Conservation (phyloP, 805 yeast genomes). For the Wickerhamomyces kurtzmanii region DNA sequence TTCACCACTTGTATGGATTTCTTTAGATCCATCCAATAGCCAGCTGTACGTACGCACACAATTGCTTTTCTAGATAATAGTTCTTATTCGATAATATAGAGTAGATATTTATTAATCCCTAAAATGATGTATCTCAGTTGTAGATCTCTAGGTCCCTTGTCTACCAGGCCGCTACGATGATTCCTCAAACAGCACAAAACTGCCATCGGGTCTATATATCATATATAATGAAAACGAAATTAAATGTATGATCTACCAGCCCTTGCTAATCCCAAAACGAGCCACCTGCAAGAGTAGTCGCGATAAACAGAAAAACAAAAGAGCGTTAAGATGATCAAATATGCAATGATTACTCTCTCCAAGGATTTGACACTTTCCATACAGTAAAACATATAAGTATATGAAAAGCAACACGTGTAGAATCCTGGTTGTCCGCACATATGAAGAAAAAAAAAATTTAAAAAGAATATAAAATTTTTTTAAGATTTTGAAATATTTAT, state of each 20-base stretch:
- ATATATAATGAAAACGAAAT: conserved; percentile 4
- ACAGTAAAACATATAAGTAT: conserved; percentile 22
- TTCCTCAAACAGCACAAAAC: too few relatives aligned
- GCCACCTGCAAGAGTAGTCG: conserved; percentile 27
- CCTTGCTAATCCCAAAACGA: conserved; percentile 34
- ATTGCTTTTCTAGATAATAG: too few relatives aligned
- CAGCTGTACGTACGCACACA: too few relatives aligned
- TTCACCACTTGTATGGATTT: conserved; percentile 92
- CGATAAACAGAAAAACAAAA: conserved; percentile 29
- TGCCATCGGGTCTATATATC: too few relatives aligned
- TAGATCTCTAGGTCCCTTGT: too few relatives aligned
- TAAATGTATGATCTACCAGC: conserved; percentile 61
- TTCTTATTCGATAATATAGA: too few relatives aligned
- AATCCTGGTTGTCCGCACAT: conserved; percentile 75
- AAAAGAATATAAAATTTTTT: conserved; percentile 3
- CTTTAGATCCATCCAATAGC: conserved; percentile 46
- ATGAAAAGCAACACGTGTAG: conserved; percentile 61
- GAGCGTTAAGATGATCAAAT: conserved; percentile 62
- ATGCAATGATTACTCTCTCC: conserved; percentile 59
- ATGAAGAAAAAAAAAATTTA: conserved; percentile 3
- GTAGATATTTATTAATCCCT: too few relatives aligned
- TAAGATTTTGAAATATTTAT: too few relatives aligned
- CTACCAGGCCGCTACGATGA: too few relatives aligned
- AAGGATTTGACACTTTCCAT: conserved; percentile 60
- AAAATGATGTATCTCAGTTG: too few relatives aligned